phyloP scores from a whole-genome alignment of 2,329 filamentous ascomycete species.

The Lomentospora prolificans region DNA sequence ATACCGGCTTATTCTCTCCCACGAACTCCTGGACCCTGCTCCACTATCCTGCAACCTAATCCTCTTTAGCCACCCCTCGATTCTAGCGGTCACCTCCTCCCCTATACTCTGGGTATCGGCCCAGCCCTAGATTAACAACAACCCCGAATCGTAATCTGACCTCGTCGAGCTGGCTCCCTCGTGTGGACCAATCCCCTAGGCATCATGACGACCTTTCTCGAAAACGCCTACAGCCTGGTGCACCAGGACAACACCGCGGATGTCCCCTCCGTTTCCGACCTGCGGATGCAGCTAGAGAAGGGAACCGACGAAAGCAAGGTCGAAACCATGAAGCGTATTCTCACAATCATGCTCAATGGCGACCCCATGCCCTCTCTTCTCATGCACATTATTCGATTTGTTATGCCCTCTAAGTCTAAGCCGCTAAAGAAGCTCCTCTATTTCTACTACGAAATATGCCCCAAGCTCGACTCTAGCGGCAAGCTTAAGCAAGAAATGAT shows the following conservation, averaged over 20 bases:
- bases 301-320: slow-evolving; percentile 86
- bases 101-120: slow-evolving; percentile 7
- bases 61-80: slow-evolving; percentile 3
- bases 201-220: slow-evolving; percentile 89
- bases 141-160: slow-evolving; percentile 11
- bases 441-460: slow-evolving; percentile 99
- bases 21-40: slow-evolving; percentile 16
- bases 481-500: slow-evolving; percentile 99
- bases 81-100: not conserved
- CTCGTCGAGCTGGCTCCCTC: not conserved
- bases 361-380: slow-evolving; percentile 90
- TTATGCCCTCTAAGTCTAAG: slow-evolving; percentile 98
- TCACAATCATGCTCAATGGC: slow-evolving; percentile 96
- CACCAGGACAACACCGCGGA: slow-evolving; percentile 96
- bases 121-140: slow-evolving; percentile 14
- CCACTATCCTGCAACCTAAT: slow-evolving; percentile 16
- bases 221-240: slow-evolving; percentile 92
- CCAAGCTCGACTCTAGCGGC: slow-evolving; percentile 81
- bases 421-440: slow-evolving; percentile 95
- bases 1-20: slow-evolving; percentile 12
- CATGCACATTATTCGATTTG: slow-evolving; percentile 99
- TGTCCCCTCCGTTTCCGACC: slow-evolving; percentile 78
- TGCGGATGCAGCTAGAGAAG: slow-evolving; percentile 89
- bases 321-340: slow-evolving; percentile 91
- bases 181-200: slow-evolving; percentile 11